A percentile compares a stretch with the other conserved stretches of the same genome.
These are phyloP conservation scores for Zopfia rhizophila DNA, from an alignment of 2,329 filamentous ascomycete genomes.

Conservation along the genomic window DNA sequence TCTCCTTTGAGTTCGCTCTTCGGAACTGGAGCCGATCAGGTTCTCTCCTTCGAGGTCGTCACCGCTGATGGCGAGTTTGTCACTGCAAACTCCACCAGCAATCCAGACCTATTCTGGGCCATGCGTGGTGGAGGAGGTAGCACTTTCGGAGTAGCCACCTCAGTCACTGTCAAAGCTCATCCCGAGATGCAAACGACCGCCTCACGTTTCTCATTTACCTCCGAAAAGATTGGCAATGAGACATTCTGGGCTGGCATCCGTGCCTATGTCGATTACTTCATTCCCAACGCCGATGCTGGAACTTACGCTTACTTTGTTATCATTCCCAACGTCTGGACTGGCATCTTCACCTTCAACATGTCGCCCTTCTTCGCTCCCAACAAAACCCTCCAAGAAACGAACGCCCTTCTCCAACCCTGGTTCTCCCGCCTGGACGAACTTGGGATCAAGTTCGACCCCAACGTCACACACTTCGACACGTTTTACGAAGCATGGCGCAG, in stretches of 20 bases:
- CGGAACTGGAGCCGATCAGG: slow-evolving; percentile 49
- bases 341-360: slow-evolving; percentile 37
- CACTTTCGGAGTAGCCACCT: slow-evolving; percentile 12
- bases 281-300: slow-evolving; percentile 36
- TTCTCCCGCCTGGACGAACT: slow-evolving; percentile 47
- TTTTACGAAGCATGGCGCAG: slow-evolving; percentile 52
- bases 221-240: slow-evolving; percentile 37
- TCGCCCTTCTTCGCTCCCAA: slow-evolving; percentile 51
- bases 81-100: slow-evolving; percentile 1
- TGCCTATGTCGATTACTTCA: slow-evolving; percentile 41
- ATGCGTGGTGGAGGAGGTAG: slow-evolving; percentile 15
- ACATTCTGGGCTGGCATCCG: slow-evolving; percentile 45
- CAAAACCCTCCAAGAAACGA: slow-evolving; percentile 45
- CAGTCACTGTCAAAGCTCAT: slow-evolving; percentile 44
- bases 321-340: slow-evolving; percentile 41
- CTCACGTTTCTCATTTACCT: slow-evolving; percentile 61
- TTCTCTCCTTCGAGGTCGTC: slow-evolving; percentile 46
- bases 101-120: slow-evolving; percentile 13
- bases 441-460: slow-evolving; percentile 50
- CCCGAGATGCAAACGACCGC: slow-evolving; percentile 10
- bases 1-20: slow-evolving; percentile 62
- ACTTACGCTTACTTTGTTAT: slow-evolving; percentile 46
- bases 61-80: slow-evolving; percentile 36
- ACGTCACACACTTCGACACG: slow-evolving; percentile 50
- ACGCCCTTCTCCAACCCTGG: slow-evolving; percentile 44